A percentile compares a stretch with the other conserved stretches of the same genome.
phyloP scores from a whole-genome alignment of 169 alveolate genomes.

The Blepharisma undulans region DNA sequence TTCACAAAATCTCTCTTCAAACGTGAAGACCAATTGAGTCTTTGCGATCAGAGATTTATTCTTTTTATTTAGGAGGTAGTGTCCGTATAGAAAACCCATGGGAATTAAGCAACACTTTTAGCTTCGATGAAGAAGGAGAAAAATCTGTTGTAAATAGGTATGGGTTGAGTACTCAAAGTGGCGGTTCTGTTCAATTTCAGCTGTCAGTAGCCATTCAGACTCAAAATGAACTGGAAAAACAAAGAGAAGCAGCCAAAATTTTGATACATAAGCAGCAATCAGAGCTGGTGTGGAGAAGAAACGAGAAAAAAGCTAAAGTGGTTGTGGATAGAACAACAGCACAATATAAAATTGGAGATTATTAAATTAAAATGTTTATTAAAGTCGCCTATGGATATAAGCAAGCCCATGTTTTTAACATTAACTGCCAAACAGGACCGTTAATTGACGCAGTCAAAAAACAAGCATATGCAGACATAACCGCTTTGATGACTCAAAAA shows the following conservation, averaged over 20 bases:
- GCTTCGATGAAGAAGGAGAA: slow-evolving; percentile 23
- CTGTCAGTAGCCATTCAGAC: slow-evolving; percentile 4
- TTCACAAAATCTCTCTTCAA: background rate
- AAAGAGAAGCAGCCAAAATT: background rate
- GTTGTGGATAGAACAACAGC: background rate
- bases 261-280: background rate
- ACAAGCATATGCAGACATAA: slow-evolving; percentile 53
- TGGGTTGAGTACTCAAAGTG: slow-evolving; percentile 36
- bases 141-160: slow-evolving; percentile 22
- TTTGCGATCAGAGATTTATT: slow-evolving; percentile 16
- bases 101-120: slow-evolving; percentile 7
- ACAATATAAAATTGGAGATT: background rate
- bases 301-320: background rate
- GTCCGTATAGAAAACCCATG: slow-evolving; percentile 17
- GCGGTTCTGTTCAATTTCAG: slow-evolving; percentile 29
- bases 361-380: slow-evolving; percentile 40
- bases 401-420: slow-evolving; percentile 54
- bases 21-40: slow-evolving; percentile 28
- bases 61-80: slow-evolving; percentile 34
- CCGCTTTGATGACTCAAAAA: slow-evolving; percentile 36
- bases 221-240: background rate
- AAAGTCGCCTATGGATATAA: slow-evolving; percentile 57
- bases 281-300: slow-evolving; percentile 17
- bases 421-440: slow-evolving; percentile 63
- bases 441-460: slow-evolving; percentile 50